A percentile compares a stretch with the other conserved stretches of the same genome.
These are phyloP conservation scores for Suillus ampliporus DNA, from an alignment of 768 basidiomycete species.

Conservation along the genomic window DNA sequence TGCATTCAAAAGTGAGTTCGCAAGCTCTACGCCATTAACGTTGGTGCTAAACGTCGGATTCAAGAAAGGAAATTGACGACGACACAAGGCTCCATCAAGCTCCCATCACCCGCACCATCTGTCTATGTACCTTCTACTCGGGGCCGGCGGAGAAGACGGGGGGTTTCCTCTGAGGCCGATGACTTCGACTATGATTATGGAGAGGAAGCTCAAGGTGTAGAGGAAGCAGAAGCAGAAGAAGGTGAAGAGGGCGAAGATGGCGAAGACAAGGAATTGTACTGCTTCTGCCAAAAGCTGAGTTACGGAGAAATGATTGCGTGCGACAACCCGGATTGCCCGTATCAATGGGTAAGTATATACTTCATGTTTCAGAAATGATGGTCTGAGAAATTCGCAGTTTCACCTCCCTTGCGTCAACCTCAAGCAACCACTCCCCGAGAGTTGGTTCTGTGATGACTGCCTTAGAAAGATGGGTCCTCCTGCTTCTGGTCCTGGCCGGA, in stretches of 20 bases:
- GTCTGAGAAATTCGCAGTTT: constrained; percentile 48
- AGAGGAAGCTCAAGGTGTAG: constrained; percentile 34
- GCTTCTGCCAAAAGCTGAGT: constrained; percentile 65
- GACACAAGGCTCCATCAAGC: constrained; percentile 38
- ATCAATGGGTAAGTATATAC: constrained; percentile 60
- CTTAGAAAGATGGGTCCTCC: constrained; percentile 43
- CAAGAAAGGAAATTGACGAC: constrained; percentile 37
- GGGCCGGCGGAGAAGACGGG: constrained; percentile 42
- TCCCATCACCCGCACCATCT: constrained; percentile 42
- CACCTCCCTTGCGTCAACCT: constrained; percentile 66
- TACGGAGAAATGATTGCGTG: constrained; percentile 76
- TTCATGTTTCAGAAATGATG: constrained; percentile 13
- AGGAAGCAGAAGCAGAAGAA: constrained; percentile 40
- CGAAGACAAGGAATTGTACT: constrained; percentile 65
- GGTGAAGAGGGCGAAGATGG: constrained; percentile 54
- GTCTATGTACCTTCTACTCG: constrained; percentile 34
- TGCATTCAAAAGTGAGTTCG: constrained; percentile 34
- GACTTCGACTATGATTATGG: constrained; percentile 41
- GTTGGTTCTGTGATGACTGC: constrained; percentile 67
- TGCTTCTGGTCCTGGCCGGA: constrained; percentile 37
- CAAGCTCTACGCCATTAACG: not conserved
- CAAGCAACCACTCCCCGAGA: constrained; percentile 59
- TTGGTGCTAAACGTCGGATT: constrained; percentile 10
- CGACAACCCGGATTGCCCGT: constrained; percentile 59
- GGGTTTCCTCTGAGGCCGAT: constrained; percentile 41